Base-by-base conservation (phyloP, 2,329 filamentous ascomycete species). In the Colletotrichum endophyticum region DNA sequence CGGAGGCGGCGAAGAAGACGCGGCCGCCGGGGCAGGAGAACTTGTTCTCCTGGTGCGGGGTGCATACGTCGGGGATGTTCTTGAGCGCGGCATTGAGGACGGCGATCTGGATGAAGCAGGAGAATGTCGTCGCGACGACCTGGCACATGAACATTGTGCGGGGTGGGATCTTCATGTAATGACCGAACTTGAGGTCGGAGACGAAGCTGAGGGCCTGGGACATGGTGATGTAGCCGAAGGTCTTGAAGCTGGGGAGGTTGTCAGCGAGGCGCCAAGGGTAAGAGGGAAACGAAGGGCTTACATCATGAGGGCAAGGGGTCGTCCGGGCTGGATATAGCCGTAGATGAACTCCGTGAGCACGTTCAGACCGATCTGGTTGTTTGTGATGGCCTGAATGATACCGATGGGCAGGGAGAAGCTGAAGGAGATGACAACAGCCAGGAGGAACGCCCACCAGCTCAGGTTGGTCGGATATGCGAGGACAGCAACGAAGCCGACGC, bases 301-400 rank as follows among this genome's bases (percentile, higher is more conserved):
- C 86, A 95, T 88, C 94, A 96, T 95, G 77, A 95, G 90, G 0
- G 92, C 94, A 71, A 95, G 85, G 0, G 94, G 94, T 8, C 90
- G 86, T 4, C 94, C 94, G 0, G 94, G 94, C 78, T 95, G 93
- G 80, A 95, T 94, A 80, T 95, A 95, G 2, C 94, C 94, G 75
- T 92, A 92, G 6, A 96, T 86, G 78, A 95, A 95, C 84, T 95
- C 94, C 1, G 93, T 94, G 77, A 95, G 86, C 30, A 96, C 93
- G 78, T 95, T 95, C 44, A 95, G 86, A 3, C 93, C 93, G 49
- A 95, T 92, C 85, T 94, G 87, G 82, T 93, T 93, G 80, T 94
- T 92, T 6, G 94, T 94, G 6, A 93, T 88, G 49, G 93, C 94
- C 80, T 94, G 90, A 39, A 95, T 91, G 75, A 95, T 94, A 56